Percentiles rank a stretch among this genome's conserved stretches.
phyloP scores from a whole-genome alignment of 768 basidiomycete genomes.

The Pleurotus citrinopileatus region DNA sequence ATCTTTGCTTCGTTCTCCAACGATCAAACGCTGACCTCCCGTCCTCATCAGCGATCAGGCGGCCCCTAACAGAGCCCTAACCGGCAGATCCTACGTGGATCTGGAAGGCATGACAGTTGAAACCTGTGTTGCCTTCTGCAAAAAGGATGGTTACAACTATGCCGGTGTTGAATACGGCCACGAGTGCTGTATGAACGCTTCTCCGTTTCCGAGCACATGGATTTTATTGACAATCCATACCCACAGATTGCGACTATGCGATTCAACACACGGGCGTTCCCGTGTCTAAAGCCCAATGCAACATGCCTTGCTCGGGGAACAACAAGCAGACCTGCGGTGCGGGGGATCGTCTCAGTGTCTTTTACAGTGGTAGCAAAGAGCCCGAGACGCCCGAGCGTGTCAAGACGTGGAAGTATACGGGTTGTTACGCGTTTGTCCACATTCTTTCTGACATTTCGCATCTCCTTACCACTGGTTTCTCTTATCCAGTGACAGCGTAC shows the following conservation, averaged over 20 bases:
- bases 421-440: conserved; percentile 42
- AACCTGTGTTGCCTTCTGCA: conserved; percentile 17
- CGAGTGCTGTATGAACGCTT: conserved; percentile 41
- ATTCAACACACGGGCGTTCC: conserved; percentile 28
- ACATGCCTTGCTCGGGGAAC: conserved; percentile 41
- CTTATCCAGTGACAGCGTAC: conserved; percentile 39
- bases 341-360: conserved; percentile 39
- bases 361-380: conserved; percentile 37
- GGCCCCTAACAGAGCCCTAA: conserved; percentile 35
- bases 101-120: conserved; percentile 43
- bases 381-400: conserved; percentile 37
- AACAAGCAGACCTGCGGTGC: conserved; percentile 41
- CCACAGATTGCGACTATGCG: conserved; percentile 41
- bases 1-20: background rate
- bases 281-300: conserved; percentile 28
- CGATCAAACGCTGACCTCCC: background rate
- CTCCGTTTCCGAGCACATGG: background rate
- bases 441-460: conserved; percentile 17
- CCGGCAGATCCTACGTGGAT: conserved; percentile 30
- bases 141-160: conserved; percentile 29
- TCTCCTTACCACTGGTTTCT: background rate
- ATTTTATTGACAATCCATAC: background rate
- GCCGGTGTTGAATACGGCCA: conserved; percentile 51
- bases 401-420: conserved; percentile 45
- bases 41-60: conserved; percentile 35